Conservation (phyloP, 108 stramenopile genomes). For the Cylindrotheca fusiformis region DNA sequence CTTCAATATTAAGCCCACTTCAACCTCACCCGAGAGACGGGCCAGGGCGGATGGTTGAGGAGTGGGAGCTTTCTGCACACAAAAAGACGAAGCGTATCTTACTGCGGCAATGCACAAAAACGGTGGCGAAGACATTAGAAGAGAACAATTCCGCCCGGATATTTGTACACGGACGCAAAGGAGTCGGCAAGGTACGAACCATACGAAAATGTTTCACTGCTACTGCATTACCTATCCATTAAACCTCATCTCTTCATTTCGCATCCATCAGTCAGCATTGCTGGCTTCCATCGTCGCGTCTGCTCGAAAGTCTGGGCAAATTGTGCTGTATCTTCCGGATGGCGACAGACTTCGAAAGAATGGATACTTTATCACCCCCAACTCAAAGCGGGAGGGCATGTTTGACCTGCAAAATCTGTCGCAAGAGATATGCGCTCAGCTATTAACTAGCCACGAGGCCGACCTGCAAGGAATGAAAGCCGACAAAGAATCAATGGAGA, state of each 20-base stretch:
- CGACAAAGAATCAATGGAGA: slow-evolving; percentile 33
- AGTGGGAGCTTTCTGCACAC: slow-evolving; percentile 76
- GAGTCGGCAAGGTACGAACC: slow-evolving; percentile 62
- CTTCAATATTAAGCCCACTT: slow-evolving; percentile 59
- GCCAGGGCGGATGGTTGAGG: slow-evolving; percentile 79
- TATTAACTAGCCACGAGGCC: slow-evolving; percentile 48
- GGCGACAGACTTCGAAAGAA: slow-evolving; percentile 66
- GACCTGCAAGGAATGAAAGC: slow-evolving; percentile 49
- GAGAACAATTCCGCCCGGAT: slow-evolving; percentile 39
- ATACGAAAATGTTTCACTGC: background rate
- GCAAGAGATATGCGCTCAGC: slow-evolving; percentile 51
- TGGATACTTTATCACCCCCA: slow-evolving; percentile 66
- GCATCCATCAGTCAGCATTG: slow-evolving; percentile 47
- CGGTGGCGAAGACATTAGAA: slow-evolving; percentile 42
- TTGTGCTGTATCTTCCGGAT: slow-evolving; percentile 77
- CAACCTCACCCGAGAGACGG: slow-evolving; percentile 53
- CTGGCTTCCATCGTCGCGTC: slow-evolving; percentile 75
- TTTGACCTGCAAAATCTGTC: slow-evolving; percentile 76
- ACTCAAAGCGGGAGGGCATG: slow-evolving; percentile 43
- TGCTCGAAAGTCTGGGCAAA: slow-evolving; percentile 65
- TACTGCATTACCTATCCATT: background rate
- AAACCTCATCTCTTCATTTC: background rate
- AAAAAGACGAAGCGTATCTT: slow-evolving; percentile 72
- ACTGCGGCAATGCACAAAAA: slow-evolving; percentile 51
- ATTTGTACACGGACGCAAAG: slow-evolving; percentile 58